Evolutionary conservation across 2,329 filamentous ascomycete genomes (phyloP).

Genomic region (Phaeosphaeria sp.): DNA sequence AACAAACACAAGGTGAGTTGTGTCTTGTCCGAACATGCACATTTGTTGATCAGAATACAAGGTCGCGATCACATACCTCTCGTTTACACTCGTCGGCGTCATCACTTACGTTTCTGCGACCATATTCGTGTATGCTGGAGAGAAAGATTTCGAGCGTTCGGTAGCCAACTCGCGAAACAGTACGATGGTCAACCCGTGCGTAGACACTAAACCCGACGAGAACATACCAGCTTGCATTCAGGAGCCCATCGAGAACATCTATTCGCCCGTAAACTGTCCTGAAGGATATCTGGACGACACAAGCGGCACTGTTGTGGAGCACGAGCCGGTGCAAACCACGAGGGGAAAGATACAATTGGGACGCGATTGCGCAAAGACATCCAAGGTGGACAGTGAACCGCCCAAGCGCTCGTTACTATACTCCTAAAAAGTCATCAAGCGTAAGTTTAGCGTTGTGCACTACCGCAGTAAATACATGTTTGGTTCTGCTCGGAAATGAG

Average conservation of each 20-base stretch:
- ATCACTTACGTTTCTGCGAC: constrained; percentile 32
- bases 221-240: not conserved
- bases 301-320: not conserved
- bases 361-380: not conserved
- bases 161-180: constrained; percentile 8
- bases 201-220: constrained; percentile 1
- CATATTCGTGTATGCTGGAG: constrained; percentile 33
- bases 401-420: not conserved
- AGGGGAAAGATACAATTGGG: not conserved
- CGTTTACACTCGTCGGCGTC: constrained; percentile 25
- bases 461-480: no score
- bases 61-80: constrained; percentile 34
- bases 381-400: not conserved
- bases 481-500: not conserved
- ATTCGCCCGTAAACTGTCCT: not conserved
- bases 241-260: no score
- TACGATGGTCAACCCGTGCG: not conserved
- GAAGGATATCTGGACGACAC: not conserved
- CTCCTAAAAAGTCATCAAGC: not conserved
- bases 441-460: not conserved
- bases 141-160: constrained; percentile 34
- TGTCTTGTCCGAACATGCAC: not conserved
- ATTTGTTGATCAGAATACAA: constrained; percentile 11
- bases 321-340: not conserved
- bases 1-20: constrained; percentile 24